These are phyloP conservation scores for Cocos nucifera DNA, from an alignment of 176 grass and related monocot genomes.

Conservation along the genomic window DNA sequence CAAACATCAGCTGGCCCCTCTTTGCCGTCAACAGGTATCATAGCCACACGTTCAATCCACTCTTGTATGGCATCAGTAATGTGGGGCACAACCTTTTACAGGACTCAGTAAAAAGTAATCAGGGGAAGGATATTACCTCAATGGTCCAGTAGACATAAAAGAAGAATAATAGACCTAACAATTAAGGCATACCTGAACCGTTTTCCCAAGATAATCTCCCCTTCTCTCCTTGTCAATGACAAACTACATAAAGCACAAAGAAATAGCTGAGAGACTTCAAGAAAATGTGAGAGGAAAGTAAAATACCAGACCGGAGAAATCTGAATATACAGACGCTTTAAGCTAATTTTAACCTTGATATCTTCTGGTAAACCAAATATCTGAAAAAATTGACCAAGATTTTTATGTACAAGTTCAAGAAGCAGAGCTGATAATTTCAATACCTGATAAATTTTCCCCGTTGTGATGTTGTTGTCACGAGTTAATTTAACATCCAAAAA, in stretches of 20 bases:
- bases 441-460: slow-evolving; percentile 51
- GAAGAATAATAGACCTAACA: neutral
- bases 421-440: neutral
- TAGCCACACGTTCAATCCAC: slow-evolving; percentile 34
- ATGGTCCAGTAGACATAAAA: neutral
- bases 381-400: too few species aligned
- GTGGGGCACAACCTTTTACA: slow-evolving; percentile 39
- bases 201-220: slow-evolving; percentile 49
- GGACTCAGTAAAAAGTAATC: neutral
- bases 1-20: slow-evolving; percentile 41
- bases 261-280: slow-evolving; percentile 4
- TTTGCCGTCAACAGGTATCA: slow-evolving; percentile 34
- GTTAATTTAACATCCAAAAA: slow-evolving; percentile 45
- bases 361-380: too few species aligned
- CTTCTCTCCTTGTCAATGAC: slow-evolving; percentile 44
- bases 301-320: neutral
- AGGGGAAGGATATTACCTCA: neutral
- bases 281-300: slow-evolving; percentile 7
- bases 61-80: slow-evolving; percentile 50
- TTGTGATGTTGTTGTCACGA: slow-evolving; percentile 41
- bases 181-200: slow-evolving; percentile 33
- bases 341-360: too few species aligned
- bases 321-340: too few species aligned
- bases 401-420: neutral
- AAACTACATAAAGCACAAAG: slow-evolving; percentile 19